These are phyloP conservation scores for Nepenthes mirabilis DNA, from an alignment of 148 eudicot genomes.

Conservation along the genomic window DNA sequence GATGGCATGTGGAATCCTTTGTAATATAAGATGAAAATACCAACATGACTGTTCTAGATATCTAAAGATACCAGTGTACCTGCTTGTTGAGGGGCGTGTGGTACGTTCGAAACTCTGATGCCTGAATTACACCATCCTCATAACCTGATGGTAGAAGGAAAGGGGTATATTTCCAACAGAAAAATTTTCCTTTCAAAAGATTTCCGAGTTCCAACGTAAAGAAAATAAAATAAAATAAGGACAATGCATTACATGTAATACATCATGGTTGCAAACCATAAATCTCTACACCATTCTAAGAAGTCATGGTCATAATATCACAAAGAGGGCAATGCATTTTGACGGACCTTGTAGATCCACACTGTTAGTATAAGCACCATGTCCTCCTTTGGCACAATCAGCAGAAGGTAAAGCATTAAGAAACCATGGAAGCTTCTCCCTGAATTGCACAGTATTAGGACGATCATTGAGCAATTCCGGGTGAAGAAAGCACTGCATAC, in stretches of 20 bases:
- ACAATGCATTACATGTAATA: too few species aligned
- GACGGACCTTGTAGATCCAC: conserved; percentile 64
- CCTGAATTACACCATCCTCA: conserved; percentile 63
- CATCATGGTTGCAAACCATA: too few species aligned
- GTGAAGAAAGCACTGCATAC: conserved; percentile 84
- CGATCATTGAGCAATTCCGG: conserved; percentile 74
- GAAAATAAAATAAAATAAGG: neutral
- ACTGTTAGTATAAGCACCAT: conserved; percentile 82
- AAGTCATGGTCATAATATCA: neutral
- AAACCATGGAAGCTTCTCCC: conserved; percentile 96
- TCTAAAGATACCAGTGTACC: conserved; percentile 17
- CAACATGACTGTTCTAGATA: neutral
- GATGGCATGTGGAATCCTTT: neutral
- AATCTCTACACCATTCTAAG: neutral
- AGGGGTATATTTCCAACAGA: neutral
- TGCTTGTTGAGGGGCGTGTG: conserved; percentile 97
- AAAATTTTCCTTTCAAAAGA: neutral
- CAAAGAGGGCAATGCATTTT: conserved; percentile 1
- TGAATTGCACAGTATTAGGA: conserved; percentile 73
- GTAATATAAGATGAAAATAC: conserved; percentile 1
- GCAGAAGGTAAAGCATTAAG: conserved; percentile 78
- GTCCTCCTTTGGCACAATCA: conserved; percentile 97
- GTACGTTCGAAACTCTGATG: conserved; percentile 94
- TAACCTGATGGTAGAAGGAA: conserved; percentile 35
- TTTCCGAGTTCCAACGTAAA: neutral